Evolutionary conservation across 805 yeast genomes (phyloP).

Genomic region (Wickerhamomyces bovis): DNA sequence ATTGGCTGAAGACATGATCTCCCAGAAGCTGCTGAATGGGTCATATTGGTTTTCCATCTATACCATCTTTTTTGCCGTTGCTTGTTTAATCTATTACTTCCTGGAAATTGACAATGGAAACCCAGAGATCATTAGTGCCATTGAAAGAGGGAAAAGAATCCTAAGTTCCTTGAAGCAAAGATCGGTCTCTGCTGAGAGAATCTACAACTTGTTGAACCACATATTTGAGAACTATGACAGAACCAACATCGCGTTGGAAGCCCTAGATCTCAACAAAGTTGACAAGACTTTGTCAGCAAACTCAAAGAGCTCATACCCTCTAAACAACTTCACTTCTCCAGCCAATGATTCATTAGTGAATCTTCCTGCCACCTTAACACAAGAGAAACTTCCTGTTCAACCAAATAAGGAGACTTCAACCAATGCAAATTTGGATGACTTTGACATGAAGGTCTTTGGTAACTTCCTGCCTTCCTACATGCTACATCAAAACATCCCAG

Average conservation of each 20-base stretch:
- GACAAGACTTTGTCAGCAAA: conserved; percentile 1
- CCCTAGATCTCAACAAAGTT: conserved; percentile 5
- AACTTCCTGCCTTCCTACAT: conserved; percentile 75
- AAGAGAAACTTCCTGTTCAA: conserved; percentile 8
- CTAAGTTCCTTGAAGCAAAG: conserved; percentile 63
- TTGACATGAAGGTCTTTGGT: conserved; percentile 81
- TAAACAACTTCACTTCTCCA: conserved; percentile 12
- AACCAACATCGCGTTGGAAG: conserved; percentile 48
- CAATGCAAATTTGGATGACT: conserved; percentile 65
- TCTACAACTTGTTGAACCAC: conserved; percentile 70
- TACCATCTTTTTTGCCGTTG: conserved; percentile 87
- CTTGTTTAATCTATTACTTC: conserved; percentile 72
- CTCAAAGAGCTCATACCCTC: conserved; percentile 4
- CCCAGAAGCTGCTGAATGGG: conserved; percentile 67
- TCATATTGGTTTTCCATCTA: conserved; percentile 94
- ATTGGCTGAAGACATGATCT: conserved; percentile 74
- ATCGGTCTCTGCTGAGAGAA: conserved; percentile 72
- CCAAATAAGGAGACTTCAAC: conserved; percentile 1
- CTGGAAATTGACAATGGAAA: conserved; percentile 43
- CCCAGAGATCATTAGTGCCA: conserved; percentile 53
- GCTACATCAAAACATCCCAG: conserved; percentile 31
- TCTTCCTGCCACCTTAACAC: conserved; percentile 11
- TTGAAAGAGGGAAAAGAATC: conserved; percentile 73
- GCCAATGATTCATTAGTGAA: conserved; percentile 11
- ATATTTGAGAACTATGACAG: conserved; percentile 74